Conservation (phyloP, 148 eudicot genomes). For the Chenopodium berlandieri region DNA sequence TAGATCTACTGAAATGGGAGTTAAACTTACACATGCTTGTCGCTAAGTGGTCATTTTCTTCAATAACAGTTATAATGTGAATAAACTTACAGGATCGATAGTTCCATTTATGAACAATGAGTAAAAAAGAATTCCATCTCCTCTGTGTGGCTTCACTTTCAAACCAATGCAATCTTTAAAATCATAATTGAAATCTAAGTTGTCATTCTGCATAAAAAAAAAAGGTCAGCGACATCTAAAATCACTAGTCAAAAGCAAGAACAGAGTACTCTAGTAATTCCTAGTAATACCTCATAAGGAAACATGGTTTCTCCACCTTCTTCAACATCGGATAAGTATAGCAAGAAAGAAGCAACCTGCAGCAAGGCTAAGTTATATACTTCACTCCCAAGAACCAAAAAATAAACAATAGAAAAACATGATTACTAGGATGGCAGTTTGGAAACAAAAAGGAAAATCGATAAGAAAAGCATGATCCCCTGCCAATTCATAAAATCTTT, state of each 20-base stretch:
- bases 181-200: conserved; percentile 58
- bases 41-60: not conserved
- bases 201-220: conserved; percentile 50
- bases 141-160: conserved; percentile 76
- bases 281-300: conserved; percentile 67
- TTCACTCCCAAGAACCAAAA: not conserved
- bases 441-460: conserved; percentile 4
- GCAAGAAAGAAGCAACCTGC: conserved; percentile 84
- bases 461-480: not conserved
- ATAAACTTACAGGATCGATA: conserved; percentile 71
- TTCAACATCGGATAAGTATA: conserved; percentile 86
- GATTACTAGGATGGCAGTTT: not conserved
- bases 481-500: not conserved
- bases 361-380: conserved; percentile 15
- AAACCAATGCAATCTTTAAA: conserved; percentile 67
- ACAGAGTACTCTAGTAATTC: not conserved
- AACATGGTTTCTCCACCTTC: conserved; percentile 98
- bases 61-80: not conserved
- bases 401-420: not conserved
- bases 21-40: not conserved
- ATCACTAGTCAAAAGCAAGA: not conserved
- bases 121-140: conserved; percentile 84
- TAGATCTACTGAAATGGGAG: not conserved
- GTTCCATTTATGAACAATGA: conserved; percentile 78
- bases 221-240: not conserved